phyloP scores from a whole-genome alignment of 2,329 filamentous ascomycete genomes.

The Monosporascus sp. region DNA sequence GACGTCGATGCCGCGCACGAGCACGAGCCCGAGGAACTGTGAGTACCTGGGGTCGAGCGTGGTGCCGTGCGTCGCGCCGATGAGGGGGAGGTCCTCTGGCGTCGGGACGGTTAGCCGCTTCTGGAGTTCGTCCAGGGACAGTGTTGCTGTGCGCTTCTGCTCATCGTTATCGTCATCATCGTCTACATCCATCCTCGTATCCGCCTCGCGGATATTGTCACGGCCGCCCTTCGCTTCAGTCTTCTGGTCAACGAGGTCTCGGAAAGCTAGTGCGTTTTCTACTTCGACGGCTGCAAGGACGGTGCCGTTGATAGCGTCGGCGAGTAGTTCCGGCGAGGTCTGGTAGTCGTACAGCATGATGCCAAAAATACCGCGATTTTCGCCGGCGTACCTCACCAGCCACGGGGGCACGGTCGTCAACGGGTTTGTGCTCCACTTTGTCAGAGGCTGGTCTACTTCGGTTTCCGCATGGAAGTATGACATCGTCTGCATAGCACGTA shows the following conservation, averaged over 20 bases:
- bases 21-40: constrained; percentile 55
- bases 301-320: constrained; percentile 64
- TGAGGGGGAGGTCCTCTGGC: constrained; percentile 55
- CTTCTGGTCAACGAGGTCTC: constrained; percentile 8
- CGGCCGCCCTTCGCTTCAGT: constrained; percentile 9
- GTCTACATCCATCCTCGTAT: constrained; percentile 18
- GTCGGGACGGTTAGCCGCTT: constrained; percentile 31
- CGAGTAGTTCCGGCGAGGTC: constrained; percentile 50
- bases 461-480: constrained; percentile 63
- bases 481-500: constrained; percentile 71
- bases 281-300: constrained; percentile 61
- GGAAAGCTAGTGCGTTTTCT: constrained; percentile 47
- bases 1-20: constrained; percentile 65
- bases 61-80: constrained; percentile 48
- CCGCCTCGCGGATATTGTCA: not conserved
- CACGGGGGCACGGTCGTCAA: constrained; percentile 54
- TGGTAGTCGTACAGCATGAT: constrained; percentile 64
- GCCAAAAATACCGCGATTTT: constrained; percentile 51
- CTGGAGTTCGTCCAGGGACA: constrained; percentile 7
- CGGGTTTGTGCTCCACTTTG: constrained; percentile 47
- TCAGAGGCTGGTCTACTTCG: constrained; percentile 9
- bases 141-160: constrained; percentile 1
- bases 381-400: constrained; percentile 53
- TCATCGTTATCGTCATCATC: constrained; percentile 1
- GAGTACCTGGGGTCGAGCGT: constrained; percentile 56